These are phyloP conservation scores for Striga hermonthica DNA, from an alignment of 305 asterid genomes.

Conservation along the genomic window DNA sequence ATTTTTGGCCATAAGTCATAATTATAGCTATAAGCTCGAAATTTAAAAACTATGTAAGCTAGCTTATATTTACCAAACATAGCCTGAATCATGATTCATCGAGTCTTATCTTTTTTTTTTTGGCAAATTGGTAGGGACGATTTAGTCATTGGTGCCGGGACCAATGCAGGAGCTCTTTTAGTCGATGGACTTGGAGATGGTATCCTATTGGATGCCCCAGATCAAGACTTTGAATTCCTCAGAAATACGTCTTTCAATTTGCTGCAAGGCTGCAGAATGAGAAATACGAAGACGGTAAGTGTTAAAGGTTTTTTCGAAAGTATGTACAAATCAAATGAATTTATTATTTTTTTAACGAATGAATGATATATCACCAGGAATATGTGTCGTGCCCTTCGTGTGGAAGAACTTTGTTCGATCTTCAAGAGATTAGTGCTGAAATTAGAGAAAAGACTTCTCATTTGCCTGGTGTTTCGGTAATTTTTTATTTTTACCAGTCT, in stretches of 20 bases:
- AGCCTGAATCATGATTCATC: no score
- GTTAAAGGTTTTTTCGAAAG: background rate
- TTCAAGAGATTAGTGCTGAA: slow-evolving; percentile 97
- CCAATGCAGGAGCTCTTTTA: slow-evolving; percentile 85
- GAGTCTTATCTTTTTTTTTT: no score
- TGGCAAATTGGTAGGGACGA: no score
- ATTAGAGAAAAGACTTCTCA: slow-evolving; percentile 95
- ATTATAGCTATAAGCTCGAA: no score
- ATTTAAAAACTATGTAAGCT: no score
- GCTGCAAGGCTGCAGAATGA: slow-evolving; percentile 99
- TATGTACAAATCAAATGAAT: background rate
- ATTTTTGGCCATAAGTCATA: no score
- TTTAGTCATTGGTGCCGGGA: slow-evolving; percentile 89
- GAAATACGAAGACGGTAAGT: slow-evolving; percentile 95
- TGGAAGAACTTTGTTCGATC: slow-evolving; percentile 96
- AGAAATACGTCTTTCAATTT: slow-evolving; percentile 91
- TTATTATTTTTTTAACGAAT: no score
- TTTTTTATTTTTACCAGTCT: no score
- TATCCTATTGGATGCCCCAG: slow-evolving; percentile 80
- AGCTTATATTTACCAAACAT: no score
- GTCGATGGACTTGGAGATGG: slow-evolving; percentile 99
- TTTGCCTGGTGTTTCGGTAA: slow-evolving; percentile 98
- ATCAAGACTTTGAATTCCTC: slow-evolving; percentile 80
- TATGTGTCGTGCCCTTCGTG: slow-evolving; percentile 99
- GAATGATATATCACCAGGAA: slow-evolving; percentile 51